Evolutionary conservation across 2,329 filamentous ascomycete genomes (phyloP).

Genomic region (Neurospora sp.): DNA sequence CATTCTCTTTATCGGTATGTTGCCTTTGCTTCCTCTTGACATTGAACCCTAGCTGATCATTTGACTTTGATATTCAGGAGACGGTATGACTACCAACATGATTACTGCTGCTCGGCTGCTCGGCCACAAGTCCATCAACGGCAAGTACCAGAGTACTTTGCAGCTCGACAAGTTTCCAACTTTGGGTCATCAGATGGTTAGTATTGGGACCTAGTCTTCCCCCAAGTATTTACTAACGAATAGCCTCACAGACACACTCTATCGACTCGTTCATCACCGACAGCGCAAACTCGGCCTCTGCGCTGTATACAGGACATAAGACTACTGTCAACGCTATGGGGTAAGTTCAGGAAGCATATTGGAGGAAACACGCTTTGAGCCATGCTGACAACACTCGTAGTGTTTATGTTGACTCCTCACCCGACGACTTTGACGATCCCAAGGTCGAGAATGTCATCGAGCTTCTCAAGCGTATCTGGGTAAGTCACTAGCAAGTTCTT

Average conservation of each 20-base stretch:
- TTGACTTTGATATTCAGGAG: conserved; percentile 17
- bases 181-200: conserved; percentile 71
- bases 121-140: conserved; percentile 74
- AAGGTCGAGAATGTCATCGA: conserved; percentile 79
- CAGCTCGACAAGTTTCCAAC: conserved; percentile 75
- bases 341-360: conserved; percentile 22
- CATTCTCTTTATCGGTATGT: conserved; percentile 70
- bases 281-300: conserved; percentile 74
- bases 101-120: conserved; percentile 72
- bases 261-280: conserved; percentile 81
- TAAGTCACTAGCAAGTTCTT: conserved; percentile 30
- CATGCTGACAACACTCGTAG: conserved; percentile 20
- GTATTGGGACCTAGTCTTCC: background rate
- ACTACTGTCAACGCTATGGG: conserved; percentile 72
- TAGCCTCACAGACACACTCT: conserved; percentile 53
- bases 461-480: conserved; percentile 60
- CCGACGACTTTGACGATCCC: conserved; percentile 66
- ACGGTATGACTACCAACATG: conserved; percentile 66
- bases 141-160: conserved; percentile 68
- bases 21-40: conserved; percentile 24
- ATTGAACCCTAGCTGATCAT: background rate
- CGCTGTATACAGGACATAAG: conserved; percentile 77
- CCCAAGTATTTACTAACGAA: conserved; percentile 1
- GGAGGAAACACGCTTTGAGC: background rate
- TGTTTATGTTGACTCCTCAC: conserved; percentile 68